These are phyloP conservation scores for Malassezia slooffiae DNA, from an alignment of 1,284 basidiomycete species.

Conservation along the genomic window DNA sequence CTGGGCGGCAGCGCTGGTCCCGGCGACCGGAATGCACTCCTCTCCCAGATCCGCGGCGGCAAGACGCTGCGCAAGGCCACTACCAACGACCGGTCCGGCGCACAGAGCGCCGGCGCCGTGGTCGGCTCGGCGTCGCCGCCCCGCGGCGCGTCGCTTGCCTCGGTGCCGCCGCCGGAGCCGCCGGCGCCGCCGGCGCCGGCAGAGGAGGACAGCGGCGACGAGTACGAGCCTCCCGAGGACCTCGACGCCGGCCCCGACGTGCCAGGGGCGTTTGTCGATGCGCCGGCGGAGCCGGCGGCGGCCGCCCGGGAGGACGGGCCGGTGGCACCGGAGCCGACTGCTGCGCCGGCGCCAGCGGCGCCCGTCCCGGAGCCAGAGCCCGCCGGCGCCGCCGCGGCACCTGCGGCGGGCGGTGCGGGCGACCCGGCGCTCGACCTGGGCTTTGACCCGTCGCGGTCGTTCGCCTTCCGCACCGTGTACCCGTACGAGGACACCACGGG, in stretches of 20 bases:
- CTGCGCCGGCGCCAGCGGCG: neutral
- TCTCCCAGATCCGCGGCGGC: conserved; percentile 74
- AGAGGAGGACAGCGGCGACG: conserved; percentile 49
- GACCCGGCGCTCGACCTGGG: conserved; percentile 58
- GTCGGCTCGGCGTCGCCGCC: conserved; percentile 64
- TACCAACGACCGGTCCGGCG: conserved; percentile 72
- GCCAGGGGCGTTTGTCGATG: neutral
- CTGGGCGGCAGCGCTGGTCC: conserved; percentile 39
- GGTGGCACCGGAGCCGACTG: too few species aligned
- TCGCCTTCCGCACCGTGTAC: conserved; percentile 56
- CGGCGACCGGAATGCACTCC: conserved; percentile 59
- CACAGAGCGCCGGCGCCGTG: conserved; percentile 62
- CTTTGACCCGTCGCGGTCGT: conserved; percentile 48
- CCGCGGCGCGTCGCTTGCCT: conserved; percentile 20
- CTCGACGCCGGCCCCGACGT: conserved; percentile 15
- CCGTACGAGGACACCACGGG: conserved; percentile 69
- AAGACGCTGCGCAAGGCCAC: conserved; percentile 62
- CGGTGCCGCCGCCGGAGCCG: conserved; percentile 47
- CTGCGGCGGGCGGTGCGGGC: conserved; percentile 11
- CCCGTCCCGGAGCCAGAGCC: neutral
- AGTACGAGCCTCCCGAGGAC: conserved; percentile 21
- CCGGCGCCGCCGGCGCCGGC: conserved; percentile 32
- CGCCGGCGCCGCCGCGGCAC: neutral
- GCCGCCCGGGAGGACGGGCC: too few species aligned
- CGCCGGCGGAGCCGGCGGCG: neutral